Percentiles rank a stretch among this genome's conserved stretches.
These are phyloP conservation scores for Musa acuminata DNA, from an alignment of 176 grass and related monocot species.

Conservation along the genomic window DNA sequence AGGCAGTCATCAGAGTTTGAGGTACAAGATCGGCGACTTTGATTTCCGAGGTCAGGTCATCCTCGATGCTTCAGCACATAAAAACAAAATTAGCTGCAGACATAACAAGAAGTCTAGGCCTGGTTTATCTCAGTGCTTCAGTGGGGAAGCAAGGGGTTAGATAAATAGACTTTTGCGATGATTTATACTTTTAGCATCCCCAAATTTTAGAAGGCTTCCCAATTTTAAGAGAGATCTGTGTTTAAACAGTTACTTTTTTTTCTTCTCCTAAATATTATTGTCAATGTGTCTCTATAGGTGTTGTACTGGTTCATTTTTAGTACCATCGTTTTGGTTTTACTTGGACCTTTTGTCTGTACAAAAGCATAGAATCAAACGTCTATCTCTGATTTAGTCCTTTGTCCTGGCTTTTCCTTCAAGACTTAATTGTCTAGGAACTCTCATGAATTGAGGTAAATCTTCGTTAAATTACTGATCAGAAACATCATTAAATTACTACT, in stretches of 20 bases:
- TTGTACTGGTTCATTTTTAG: too few species aligned
- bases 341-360: too few species aligned
- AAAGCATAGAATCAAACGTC: too few species aligned
- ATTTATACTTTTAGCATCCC: neutral
- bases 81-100: neutral
- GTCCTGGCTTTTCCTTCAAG: too few species aligned
- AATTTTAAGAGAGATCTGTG: neutral
- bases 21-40: neutral
- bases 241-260: neutral
- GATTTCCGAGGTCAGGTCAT: neutral
- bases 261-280: neutral
- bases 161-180: neutral
- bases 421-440: too few species aligned
- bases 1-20: neutral
- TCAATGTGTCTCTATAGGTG: too few species aligned
- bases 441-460: too few species aligned
- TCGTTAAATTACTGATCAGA: too few species aligned
- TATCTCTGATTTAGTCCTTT: too few species aligned
- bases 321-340: too few species aligned
- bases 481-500: too few species aligned
- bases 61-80: neutral
- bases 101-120: neutral
- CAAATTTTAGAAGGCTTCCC: neutral
- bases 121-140: neutral
- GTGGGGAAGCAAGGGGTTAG: neutral